phyloP scores from a whole-genome alignment of 352 stramenopile species.

The Pythium chondricola region DNA sequence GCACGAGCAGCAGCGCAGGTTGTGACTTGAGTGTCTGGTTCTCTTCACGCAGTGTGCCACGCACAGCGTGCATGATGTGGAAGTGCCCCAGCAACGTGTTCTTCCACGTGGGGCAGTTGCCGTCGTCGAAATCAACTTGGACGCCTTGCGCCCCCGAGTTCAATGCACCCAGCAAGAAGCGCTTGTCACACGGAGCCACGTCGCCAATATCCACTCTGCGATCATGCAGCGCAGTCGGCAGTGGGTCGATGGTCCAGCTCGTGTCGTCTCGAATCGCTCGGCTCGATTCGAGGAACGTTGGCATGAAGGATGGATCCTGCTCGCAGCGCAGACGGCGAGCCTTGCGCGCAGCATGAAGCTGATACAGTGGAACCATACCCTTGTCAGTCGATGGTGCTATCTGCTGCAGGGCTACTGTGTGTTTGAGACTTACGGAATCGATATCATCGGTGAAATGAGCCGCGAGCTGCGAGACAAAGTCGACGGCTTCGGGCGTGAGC shows the following conservation, averaged over 20 bases:
- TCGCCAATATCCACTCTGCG: slow-evolving; percentile 94
- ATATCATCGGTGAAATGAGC: slow-evolving; percentile 64
- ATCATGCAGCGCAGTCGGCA: slow-evolving; percentile 75
- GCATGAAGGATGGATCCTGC: slow-evolving; percentile 61
- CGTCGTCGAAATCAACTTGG: slow-evolving; percentile 78
- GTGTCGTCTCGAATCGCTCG: slow-evolving; percentile 54
- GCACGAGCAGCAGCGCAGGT: slow-evolving; percentile 88
- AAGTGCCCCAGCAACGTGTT: slow-evolving; percentile 89
- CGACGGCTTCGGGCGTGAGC: slow-evolving; percentile 76
- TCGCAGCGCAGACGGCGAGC: slow-evolving; percentile 27
- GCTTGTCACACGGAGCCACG: slow-evolving; percentile 74
- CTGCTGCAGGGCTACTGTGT: too few species aligned
- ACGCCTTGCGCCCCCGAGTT: slow-evolving; percentile 90
- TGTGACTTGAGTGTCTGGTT: slow-evolving; percentile 19
- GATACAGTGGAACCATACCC: too few species aligned
- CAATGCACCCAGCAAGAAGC: slow-evolving; percentile 91
- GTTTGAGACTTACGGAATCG: slow-evolving; percentile 36
- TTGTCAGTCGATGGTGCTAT: too few species aligned
- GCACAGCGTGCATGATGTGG: slow-evolving; percentile 91
- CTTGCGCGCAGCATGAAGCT: slow-evolving; percentile 62
- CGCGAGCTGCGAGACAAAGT: slow-evolving; percentile 83
- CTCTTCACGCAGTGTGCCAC: slow-evolving; percentile 34
- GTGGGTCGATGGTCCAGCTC: slow-evolving; percentile 48
- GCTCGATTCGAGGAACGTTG: slow-evolving; percentile 79
- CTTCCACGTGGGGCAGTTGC: slow-evolving; percentile 87